These are phyloP conservation scores for Dovyalis caffra DNA, from an alignment of 345 rosid genomes.

Conservation along the genomic window DNA sequence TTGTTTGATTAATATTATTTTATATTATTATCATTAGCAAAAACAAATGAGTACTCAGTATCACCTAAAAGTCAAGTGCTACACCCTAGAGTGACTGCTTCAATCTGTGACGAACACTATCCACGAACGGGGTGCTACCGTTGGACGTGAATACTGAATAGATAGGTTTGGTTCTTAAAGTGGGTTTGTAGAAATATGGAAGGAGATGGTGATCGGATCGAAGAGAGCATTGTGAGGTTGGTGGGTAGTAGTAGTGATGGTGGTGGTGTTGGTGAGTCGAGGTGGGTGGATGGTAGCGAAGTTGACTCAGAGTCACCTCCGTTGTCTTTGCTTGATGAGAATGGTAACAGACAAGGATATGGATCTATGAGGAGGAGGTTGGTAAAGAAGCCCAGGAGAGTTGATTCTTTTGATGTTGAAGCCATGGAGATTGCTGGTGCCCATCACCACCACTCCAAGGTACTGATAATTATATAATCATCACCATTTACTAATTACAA, in stretches of 20 bases:
- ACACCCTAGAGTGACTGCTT: background rate
- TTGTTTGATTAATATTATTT: background rate
- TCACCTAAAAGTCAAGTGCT: background rate
- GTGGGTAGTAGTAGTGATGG: slow-evolving; percentile 22
- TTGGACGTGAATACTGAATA: background rate
- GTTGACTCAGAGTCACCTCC: slow-evolving; percentile 66
- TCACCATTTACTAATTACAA: background rate
- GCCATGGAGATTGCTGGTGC: slow-evolving; percentile 86
- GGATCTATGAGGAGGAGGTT: slow-evolving; percentile 76
- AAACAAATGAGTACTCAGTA: background rate
- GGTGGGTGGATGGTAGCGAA: slow-evolving; percentile 95
- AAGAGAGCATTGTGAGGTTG: slow-evolving; percentile 55
- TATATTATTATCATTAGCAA: background rate
- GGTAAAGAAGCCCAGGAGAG: slow-evolving; percentile 66
- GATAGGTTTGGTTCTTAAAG: background rate
- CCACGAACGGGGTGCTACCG: background rate
- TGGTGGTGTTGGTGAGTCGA: slow-evolving; percentile 38
- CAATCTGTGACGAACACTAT: background rate
- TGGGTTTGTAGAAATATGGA: slow-evolving; percentile 40
- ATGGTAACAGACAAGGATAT: slow-evolving; percentile 40
- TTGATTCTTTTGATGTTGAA: slow-evolving; percentile 89
- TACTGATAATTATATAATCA: slow-evolving; percentile 8
- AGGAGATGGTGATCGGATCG: slow-evolving; percentile 62
- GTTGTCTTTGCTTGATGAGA: slow-evolving; percentile 37
- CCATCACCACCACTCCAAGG: slow-evolving; percentile 58